Conservation (phyloP, 2,329 filamentous ascomycete species). For the Epichloe elymi region DNA sequence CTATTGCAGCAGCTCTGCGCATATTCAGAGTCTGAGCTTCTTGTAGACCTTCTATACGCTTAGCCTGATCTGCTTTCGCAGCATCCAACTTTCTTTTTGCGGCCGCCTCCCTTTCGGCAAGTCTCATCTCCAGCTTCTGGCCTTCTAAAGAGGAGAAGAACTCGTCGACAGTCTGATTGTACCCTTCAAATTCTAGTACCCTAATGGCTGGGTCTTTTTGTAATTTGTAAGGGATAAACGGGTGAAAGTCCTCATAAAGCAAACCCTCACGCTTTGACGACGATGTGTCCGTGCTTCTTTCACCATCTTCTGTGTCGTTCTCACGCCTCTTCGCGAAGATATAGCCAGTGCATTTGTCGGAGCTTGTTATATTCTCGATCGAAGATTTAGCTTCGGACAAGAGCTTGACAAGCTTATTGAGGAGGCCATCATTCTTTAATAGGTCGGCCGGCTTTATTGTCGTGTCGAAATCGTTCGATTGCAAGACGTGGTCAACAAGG, state of each 20-base stretch:
- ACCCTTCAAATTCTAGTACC: slow-evolving; percentile 67
- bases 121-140: slow-evolving; percentile 72
- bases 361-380: slow-evolving; percentile 53
- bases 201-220: slow-evolving; percentile 50
- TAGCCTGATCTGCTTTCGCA: slow-evolving; percentile 72
- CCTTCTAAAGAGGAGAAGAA: slow-evolving; percentile 96
- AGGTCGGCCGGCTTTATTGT: slow-evolving; percentile 55
- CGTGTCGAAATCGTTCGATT: slow-evolving; percentile 55
- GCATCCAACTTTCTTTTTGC: slow-evolving; percentile 77
- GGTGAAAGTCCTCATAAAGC: slow-evolving; percentile 90
- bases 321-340: slow-evolving; percentile 63
- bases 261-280: slow-evolving; percentile 33
- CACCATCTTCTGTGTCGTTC: slow-evolving; percentile 1
- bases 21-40: slow-evolving; percentile 70
- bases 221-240: slow-evolving; percentile 75
- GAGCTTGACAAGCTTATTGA: slow-evolving; percentile 55
- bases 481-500: slow-evolving; percentile 74
- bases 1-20: slow-evolving; percentile 78
- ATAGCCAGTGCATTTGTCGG: slow-evolving; percentile 61
- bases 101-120: slow-evolving; percentile 68
- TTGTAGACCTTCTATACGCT: slow-evolving; percentile 72
- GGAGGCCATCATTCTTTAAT: slow-evolving; percentile 47
- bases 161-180: slow-evolving; percentile 88
- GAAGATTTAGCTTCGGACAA: slow-evolving; percentile 54
- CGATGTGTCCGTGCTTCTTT: slow-evolving; percentile 19